Evolutionary conservation across 2,329 filamentous ascomycete species (phyloP).

Genomic region (Cryphonectria parasitica): DNA sequence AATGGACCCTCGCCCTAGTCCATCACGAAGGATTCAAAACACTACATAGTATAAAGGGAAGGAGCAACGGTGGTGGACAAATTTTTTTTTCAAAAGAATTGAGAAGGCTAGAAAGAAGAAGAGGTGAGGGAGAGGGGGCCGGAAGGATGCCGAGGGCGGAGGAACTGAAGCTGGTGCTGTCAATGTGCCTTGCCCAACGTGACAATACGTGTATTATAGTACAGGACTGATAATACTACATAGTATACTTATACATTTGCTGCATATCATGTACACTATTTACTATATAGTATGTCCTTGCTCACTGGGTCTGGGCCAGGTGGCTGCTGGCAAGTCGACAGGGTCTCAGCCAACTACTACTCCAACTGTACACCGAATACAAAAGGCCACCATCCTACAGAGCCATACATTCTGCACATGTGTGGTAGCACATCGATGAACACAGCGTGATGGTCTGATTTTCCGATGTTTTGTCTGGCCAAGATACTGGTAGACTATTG

Average conservation of each 20-base stretch:
- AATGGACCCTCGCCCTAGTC: background rate
- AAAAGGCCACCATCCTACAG: background rate
- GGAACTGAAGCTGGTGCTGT: background rate
- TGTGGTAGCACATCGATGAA: background rate
- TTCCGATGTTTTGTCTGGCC: background rate
- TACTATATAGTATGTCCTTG: too few relatives aligned
- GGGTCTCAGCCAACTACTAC: background rate
- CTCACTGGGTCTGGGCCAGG: background rate
- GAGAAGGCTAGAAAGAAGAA: background rate
- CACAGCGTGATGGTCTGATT: background rate
- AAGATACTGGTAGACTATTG: background rate
- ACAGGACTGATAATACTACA: too few relatives aligned
- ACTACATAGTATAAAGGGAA: background rate
- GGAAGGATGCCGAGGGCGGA: background rate
- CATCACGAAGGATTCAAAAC: conserved; percentile 4
- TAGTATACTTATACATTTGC: too few relatives aligned
- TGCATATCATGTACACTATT: too few relatives aligned
- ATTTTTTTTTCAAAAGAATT: too few relatives aligned
- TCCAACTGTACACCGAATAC: background rate
- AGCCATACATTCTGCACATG: background rate
- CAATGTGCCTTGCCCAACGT: background rate
- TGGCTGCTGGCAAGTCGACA: background rate
- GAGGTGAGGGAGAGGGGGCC: too few relatives aligned
- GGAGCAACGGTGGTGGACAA: background rate
- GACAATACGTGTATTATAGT: too few relatives aligned